Evolutionary conservation across 352 stramenopile genomes (phyloP).

Genomic region (Peronospora farinosa): DNA sequence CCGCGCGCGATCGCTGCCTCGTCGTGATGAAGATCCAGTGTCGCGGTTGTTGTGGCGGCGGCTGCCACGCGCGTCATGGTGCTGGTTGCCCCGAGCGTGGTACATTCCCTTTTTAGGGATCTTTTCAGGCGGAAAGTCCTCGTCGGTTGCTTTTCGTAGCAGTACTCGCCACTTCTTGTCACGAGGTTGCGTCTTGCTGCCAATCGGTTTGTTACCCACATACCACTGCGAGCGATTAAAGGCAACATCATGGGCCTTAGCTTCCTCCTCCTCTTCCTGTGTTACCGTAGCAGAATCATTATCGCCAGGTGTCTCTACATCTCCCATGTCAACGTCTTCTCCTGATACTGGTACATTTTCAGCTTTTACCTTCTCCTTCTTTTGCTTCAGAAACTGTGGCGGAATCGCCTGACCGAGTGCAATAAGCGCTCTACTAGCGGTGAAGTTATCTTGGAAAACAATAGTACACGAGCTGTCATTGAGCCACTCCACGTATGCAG

Average conservation of each 20-base stretch:
- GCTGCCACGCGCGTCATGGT: constrained; percentile 13
- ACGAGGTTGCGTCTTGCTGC: constrained; percentile 40
- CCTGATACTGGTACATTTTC: constrained; percentile 1
- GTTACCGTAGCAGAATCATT: constrained; percentile 19
- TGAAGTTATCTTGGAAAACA: constrained; percentile 76
- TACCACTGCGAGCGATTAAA: constrained; percentile 71
- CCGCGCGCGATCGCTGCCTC: constrained; percentile 15
- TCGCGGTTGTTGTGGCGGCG: constrained; percentile 25
- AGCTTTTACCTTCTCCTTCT: constrained; percentile 21
- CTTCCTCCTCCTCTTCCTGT: constrained; percentile 23
- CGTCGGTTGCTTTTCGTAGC: constrained; percentile 57
- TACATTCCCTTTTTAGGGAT: constrained; percentile 53
- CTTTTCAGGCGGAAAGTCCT: constrained; percentile 81
- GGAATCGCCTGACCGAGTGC: constrained; percentile 48
- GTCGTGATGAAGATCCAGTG: constrained; percentile 31
- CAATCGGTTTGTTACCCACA: constrained; percentile 39
- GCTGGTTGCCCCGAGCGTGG: constrained; percentile 45
- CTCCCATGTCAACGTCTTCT: constrained; percentile 61
- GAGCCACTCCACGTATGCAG: constrained; percentile 84
- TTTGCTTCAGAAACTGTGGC: constrained; percentile 35
- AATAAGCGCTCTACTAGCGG: constrained; percentile 54
- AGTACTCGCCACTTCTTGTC: constrained; percentile 69
- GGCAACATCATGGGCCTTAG: constrained; percentile 41
- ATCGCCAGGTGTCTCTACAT: constrained; percentile 18
- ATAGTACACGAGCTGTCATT: constrained; percentile 83